Evolutionary conservation across 179 eudicot species (phyloP).

Genomic region (Spergularia azorica): DNA sequence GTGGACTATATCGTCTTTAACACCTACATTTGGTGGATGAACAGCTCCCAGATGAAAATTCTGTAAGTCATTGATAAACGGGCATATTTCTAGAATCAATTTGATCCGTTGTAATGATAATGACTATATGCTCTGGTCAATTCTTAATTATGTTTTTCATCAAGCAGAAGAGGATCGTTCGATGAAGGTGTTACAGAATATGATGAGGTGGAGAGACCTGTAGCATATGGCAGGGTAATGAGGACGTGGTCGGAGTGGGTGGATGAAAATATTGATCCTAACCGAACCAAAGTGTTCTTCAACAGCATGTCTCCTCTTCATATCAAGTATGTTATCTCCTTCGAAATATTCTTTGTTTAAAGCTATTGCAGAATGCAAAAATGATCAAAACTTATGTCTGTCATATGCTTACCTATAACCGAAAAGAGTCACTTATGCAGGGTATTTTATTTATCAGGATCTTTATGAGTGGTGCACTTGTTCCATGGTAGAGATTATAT

Average conservation of each 20-base stretch:
- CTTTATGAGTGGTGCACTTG: too few relatives aligned
- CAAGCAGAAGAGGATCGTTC: constrained; percentile 66
- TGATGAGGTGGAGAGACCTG: constrained; percentile 71
- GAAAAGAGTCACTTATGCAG: too few relatives aligned
- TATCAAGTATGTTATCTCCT: constrained; percentile 39
- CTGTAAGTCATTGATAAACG: constrained; percentile 52
- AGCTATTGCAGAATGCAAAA: too few relatives aligned
- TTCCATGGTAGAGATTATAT: too few relatives aligned
- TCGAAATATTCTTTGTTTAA: neutral
- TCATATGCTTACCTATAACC: too few relatives aligned
- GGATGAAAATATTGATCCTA: constrained; percentile 63
- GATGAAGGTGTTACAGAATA: constrained; percentile 75
- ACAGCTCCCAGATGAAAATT: constrained; percentile 74
- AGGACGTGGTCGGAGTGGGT: constrained; percentile 90
- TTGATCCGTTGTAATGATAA: too few relatives aligned
- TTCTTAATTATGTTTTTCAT: neutral
- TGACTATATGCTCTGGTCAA: too few relatives aligned
- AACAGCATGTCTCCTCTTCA: constrained; percentile 95
- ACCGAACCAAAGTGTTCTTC: constrained; percentile 72
- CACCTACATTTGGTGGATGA: constrained; percentile 99
- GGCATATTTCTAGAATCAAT: neutral
- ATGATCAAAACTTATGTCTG: neutral
- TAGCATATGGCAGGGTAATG: constrained; percentile 64
- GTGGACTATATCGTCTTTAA: constrained; percentile 83
- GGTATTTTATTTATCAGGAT: too few relatives aligned